Conservation (phyloP, 169 alveolate species). For the Plasmodium vivax region DNA sequence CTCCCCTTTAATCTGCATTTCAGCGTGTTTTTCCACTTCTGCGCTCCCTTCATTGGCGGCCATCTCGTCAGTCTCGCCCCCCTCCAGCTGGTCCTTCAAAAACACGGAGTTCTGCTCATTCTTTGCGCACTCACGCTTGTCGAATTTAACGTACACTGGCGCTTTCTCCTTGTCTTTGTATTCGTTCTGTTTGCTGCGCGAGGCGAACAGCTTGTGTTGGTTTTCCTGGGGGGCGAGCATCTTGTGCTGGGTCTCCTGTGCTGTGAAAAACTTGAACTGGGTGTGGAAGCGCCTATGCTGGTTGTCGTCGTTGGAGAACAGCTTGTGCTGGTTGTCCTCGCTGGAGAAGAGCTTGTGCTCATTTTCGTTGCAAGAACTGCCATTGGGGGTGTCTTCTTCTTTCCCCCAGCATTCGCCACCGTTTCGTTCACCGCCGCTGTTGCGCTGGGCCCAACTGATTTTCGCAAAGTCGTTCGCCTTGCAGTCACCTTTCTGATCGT, state of each 20-base stretch:
- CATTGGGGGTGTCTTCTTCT: background rate
- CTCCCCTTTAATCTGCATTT: background rate
- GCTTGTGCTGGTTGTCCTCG: background rate
- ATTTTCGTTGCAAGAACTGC: background rate
- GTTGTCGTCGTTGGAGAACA: background rate
- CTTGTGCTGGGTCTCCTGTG: background rate
- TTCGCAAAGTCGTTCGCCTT: background rate
- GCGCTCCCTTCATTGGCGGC: background rate
- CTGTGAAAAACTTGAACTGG: background rate
- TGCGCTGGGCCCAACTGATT: background rate
- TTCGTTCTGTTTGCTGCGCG: background rate
- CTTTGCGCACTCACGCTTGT: constrained; percentile 23
- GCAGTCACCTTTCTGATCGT: background rate
- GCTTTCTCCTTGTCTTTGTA: constrained; percentile 34
- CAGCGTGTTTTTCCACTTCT: background rate
- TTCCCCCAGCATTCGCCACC: background rate
- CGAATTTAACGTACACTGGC: constrained; percentile 7
- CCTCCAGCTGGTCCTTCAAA: background rate
- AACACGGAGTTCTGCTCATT: background rate
- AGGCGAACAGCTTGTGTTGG: background rate
- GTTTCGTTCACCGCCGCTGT: background rate
- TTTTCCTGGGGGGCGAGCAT: background rate
- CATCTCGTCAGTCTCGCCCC: background rate
- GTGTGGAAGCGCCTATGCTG: background rate
- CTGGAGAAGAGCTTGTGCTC: background rate